phyloP scores from a whole-genome alignment of 225 moss, liverwort and hornwort genomes.

The Bryoerythrophyllum caledonicum region DNA sequence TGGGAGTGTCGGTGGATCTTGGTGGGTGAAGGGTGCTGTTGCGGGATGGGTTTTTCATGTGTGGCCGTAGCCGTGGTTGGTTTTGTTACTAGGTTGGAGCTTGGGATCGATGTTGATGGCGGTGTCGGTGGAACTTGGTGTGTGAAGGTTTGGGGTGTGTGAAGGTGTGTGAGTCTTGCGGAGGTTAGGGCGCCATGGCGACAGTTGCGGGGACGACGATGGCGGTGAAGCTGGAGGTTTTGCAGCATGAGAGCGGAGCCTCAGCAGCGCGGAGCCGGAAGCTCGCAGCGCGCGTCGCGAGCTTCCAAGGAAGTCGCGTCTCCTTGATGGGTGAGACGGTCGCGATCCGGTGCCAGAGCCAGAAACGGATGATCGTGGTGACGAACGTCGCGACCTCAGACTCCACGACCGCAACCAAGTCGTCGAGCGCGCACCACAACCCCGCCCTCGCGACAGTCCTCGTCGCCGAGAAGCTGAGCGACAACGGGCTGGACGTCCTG shows the following conservation, averaged over 20 bases:
- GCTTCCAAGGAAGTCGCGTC: conserved; percentile 21
- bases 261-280: conserved; percentile 8
- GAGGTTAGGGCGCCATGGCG: conserved; percentile 22
- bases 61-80: no score
- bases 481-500: conserved; percentile 73
- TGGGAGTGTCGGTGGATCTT: no score
- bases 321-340: no score
- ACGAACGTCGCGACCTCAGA: conserved; percentile 29
- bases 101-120: neutral
- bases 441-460: conserved; percentile 65
- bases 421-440: conserved; percentile 28
- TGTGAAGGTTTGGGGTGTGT: neutral
- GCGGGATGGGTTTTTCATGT: no score
- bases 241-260: conserved; percentile 19
- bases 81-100: no score
- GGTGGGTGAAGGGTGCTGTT: no score
- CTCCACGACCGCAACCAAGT: conserved; percentile 42
- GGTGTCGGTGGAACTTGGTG: neutral
- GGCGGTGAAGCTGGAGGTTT: conserved; percentile 12
- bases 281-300: conserved; percentile 30
- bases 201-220: conserved; percentile 23
- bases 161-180: conserved; percentile 18
- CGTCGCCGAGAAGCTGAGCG: conserved; percentile 95
- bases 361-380: conserved; percentile 2
- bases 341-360: conserved; percentile 13